Evolutionary conservation across 148 eudicot genomes (phyloP).

Genomic region (Limonium bicolor): DNA sequence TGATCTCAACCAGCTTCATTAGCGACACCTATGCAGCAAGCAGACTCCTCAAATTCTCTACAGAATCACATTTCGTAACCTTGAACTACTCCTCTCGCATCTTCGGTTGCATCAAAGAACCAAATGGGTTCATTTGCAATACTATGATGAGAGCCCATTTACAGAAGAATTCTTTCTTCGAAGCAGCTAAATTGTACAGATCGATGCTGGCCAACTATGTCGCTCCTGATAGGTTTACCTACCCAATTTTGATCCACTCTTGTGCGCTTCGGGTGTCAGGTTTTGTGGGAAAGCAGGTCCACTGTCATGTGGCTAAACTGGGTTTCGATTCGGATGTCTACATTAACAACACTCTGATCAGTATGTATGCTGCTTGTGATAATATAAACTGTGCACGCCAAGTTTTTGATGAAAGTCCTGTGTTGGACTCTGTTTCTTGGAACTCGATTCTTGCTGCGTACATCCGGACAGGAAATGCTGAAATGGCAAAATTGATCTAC

Average conservation of each 20-base stretch:
- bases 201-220: slow-evolving; percentile 19
- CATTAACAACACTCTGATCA: slow-evolving; percentile 39
- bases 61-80: slow-evolving; percentile 17
- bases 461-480: slow-evolving; percentile 22
- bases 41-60: slow-evolving; percentile 42
- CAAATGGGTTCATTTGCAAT: slow-evolving; percentile 55
- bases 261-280: slow-evolving; percentile 10
- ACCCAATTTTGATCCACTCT: slow-evolving; percentile 41
- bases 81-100: slow-evolving; percentile 29
- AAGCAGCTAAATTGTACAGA: slow-evolving; percentile 30
- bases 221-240: slow-evolving; percentile 36
- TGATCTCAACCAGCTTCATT: slow-evolving; percentile 34
- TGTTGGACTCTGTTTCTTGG: slow-evolving; percentile 55
- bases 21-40: slow-evolving; percentile 52
- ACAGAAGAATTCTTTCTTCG: slow-evolving; percentile 7
- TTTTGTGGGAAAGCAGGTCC: slow-evolving; percentile 38
- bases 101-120: slow-evolving; percentile 20
- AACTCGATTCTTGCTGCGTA: slow-evolving; percentile 60
- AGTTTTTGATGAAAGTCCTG: slow-evolving; percentile 63
- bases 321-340: slow-evolving; percentile 50
- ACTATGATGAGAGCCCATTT: slow-evolving; percentile 51
- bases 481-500: slow-evolving; percentile 33
- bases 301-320: slow-evolving; percentile 44
- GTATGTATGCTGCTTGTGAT: slow-evolving; percentile 40
- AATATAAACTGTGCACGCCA: slow-evolving; percentile 26